A percentile compares a stretch with the other conserved stretches of the same genome.
Conservation (phyloP, 2,329 filamentous ascomycete species). For the Neurospora crassa region DNA sequence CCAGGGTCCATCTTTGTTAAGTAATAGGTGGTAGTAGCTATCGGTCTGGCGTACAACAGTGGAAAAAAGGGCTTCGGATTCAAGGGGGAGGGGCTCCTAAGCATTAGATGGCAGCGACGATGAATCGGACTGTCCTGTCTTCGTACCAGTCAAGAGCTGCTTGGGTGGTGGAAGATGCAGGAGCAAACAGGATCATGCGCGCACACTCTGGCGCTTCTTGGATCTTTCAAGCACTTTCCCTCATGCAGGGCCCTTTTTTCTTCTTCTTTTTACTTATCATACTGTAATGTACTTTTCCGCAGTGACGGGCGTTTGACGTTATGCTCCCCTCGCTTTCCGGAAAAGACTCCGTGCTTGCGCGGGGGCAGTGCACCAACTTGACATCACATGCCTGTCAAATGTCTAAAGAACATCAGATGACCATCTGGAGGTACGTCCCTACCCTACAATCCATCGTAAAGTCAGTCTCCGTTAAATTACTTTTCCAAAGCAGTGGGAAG, state of each 20-base stretch:
- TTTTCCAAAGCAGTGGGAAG: neutral
- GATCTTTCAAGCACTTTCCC: neutral
- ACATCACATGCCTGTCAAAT: neutral
- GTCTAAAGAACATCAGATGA: neutral
- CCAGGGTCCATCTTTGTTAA: conserved; percentile 11
- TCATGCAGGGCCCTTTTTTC: neutral
- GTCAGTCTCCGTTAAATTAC: neutral
- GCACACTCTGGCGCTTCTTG: neutral
- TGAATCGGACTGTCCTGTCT: neutral
- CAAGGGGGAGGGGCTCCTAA: neutral
- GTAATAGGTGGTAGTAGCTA: neutral
- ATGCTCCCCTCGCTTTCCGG: neutral
- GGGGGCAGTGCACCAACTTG: neutral
- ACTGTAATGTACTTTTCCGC: neutral
- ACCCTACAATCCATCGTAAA: neutral
- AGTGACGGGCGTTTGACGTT: neutral
- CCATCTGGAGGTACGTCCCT: neutral
- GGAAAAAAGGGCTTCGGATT: neutral
- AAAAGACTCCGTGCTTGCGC: neutral
- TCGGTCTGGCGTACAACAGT: neutral
- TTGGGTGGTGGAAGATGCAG: neutral
- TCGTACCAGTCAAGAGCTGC: neutral
- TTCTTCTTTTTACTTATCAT: too few relatives aligned
- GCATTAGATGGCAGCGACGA: neutral
- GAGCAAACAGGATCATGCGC: neutral